phyloP scores from a whole-genome alignment of 257 asterid species.

The Nicotiana benthamiana region DNA sequence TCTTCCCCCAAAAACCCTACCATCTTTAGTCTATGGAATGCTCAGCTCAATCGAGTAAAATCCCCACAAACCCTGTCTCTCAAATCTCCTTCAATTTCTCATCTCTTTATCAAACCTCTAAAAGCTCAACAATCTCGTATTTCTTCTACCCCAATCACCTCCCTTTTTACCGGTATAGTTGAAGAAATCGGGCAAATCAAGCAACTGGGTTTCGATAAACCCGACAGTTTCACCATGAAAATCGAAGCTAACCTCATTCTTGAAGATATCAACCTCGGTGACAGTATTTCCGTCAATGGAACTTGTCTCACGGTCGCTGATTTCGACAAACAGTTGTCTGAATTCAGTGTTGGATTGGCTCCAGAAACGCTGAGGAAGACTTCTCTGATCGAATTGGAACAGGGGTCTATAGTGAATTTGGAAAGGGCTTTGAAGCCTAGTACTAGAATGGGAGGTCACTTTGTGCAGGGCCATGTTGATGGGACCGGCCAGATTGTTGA shows the following conservation, averaged over 20 bases:
- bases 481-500: slow-evolving; percentile 69
- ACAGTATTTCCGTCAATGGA: slow-evolving; percentile 85
- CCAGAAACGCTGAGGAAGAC: slow-evolving; percentile 82
- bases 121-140: slow-evolving; percentile 16
- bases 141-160: slow-evolving; percentile 27
- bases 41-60: slow-evolving; percentile 11
- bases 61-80: slow-evolving; percentile 17
- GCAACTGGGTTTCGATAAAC: slow-evolving; percentile 45
- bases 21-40: slow-evolving; percentile 9
- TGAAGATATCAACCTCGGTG: slow-evolving; percentile 70
- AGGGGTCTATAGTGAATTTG: slow-evolving; percentile 62
- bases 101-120: slow-evolving; percentile 26
- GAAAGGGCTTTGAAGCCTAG: slow-evolving; percentile 79
- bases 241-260: slow-evolving; percentile 50
- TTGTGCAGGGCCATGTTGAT: slow-evolving; percentile 91
- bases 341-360: slow-evolving; percentile 66
- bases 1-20: slow-evolving; percentile 1
- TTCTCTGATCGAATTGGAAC: slow-evolving; percentile 44
- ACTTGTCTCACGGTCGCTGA: slow-evolving; percentile 78
- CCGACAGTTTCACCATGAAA: slow-evolving; percentile 57
- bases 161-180: slow-evolving; percentile 85
- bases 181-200: slow-evolving; percentile 75
- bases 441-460: slow-evolving; percentile 90
- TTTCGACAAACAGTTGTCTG: slow-evolving; percentile 31
- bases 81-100: slow-evolving; percentile 33